Evolutionary conservation across 163 green algal species (phyloP).

Genomic region (Scenedesmus sp.): DNA sequence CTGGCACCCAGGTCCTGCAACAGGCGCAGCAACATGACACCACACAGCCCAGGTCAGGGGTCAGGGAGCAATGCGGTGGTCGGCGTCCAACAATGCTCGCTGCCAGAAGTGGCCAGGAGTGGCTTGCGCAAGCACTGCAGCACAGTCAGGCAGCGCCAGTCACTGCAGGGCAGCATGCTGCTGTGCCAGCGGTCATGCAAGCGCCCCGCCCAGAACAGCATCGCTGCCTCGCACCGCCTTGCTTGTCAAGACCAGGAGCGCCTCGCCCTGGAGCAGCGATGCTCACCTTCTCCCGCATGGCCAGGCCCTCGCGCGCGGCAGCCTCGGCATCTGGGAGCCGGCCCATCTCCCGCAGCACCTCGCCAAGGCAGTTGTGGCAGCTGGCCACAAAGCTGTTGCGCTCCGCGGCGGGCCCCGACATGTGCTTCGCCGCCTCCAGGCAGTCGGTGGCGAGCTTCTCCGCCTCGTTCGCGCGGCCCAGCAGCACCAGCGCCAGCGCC

Average conservation of each 20-base stretch:
- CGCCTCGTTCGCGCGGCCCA: conserved; percentile 43
- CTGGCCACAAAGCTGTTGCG: conserved; percentile 51
- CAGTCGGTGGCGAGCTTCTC: conserved; percentile 45
- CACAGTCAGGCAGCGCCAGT: not conserved
- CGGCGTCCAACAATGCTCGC: too few relatives aligned
- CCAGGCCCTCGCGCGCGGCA: conserved; percentile 33
- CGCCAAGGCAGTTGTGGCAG: conserved; percentile 52
- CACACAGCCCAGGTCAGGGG: not conserved
- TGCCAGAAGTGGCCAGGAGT: not conserved
- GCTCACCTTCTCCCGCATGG: conserved; percentile 49
- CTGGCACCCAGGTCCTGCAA: conserved; percentile 43
- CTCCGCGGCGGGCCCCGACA: conserved; percentile 27
- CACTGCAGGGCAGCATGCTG: not conserved
- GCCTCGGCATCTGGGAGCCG: conserved; percentile 45
- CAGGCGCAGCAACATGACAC: not conserved
- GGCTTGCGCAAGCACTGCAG: not conserved
- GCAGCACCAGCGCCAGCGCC: conserved; percentile 38
- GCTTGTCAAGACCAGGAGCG: too few relatives aligned
- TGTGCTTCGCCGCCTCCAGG: conserved; percentile 31
- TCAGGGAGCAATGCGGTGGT: too few relatives aligned
- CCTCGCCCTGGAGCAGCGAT: too few relatives aligned
- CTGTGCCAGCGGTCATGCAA: too few relatives aligned
- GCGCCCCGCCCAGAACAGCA: too few relatives aligned
- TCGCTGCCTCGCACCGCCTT: too few relatives aligned
- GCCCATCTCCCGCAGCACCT: conserved; percentile 49